phyloP scores from a whole-genome alignment of 257 asterid genomes.

The Scutellaria barbata region DNA sequence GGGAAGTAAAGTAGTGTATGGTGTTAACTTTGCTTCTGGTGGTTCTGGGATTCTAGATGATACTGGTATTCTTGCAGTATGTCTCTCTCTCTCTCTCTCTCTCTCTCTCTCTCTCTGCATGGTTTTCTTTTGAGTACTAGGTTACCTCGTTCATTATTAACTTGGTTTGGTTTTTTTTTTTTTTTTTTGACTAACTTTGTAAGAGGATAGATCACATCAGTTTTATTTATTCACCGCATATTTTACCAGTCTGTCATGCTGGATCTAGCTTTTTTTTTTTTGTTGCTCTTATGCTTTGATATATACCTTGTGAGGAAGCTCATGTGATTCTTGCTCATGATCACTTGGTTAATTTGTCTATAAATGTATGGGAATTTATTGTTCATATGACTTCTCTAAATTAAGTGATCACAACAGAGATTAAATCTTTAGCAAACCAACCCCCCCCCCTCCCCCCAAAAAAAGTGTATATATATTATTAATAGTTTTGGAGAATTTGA shows the following conservation, averaged over 20 bases:
- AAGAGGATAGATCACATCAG: no score
- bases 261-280: background rate
- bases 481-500: background rate
- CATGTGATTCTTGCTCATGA: constrained; percentile 33
- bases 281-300: background rate
- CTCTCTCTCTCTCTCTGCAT: background rate
- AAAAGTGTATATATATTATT: no score
- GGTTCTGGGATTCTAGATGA: constrained; percentile 79
- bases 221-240: no score
- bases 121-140: background rate
- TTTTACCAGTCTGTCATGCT: no score
- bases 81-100: constrained; percentile 31
- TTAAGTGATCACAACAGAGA: background rate
- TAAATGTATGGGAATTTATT: no score
- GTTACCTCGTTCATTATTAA: no score
- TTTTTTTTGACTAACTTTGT: no score
- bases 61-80: constrained; percentile 65
- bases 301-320: background rate
- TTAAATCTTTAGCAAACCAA: background rate
- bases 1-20: constrained; percentile 56
- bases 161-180: no score
- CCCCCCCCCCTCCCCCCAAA: no score
- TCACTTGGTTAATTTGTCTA: no score
- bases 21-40: constrained; percentile 83
- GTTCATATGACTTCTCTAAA: background rate